phyloP scores from a whole-genome alignment of 2,329 filamentous ascomycete species.

The Ophiostoma ips region DNA sequence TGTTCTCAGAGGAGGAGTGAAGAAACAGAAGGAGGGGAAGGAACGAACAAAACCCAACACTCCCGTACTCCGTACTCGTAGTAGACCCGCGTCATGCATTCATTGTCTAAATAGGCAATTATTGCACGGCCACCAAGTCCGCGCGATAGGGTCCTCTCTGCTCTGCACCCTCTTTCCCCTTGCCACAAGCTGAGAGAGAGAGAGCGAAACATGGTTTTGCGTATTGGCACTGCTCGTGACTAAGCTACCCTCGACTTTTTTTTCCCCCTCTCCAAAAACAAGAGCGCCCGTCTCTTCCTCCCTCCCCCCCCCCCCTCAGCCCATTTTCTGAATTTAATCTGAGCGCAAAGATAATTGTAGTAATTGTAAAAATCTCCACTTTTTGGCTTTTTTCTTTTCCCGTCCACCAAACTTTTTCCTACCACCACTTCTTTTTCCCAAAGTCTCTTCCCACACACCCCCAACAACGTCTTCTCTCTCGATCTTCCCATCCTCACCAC shows the following conservation, averaged over 20 bases:
- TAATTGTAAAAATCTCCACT: neutral
- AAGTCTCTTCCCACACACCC: neutral
- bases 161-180: too few relatives aligned
- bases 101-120: neutral
- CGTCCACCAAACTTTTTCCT: constrained; percentile 3
- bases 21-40: neutral
- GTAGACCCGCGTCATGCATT: too few relatives aligned
- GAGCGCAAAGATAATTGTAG: neutral
- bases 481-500: constrained; percentile 1
- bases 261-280: neutral
- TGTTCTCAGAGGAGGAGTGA: neutral
- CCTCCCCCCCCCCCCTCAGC: neutral
- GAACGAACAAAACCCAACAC: neutral
- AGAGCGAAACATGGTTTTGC: too few relatives aligned
- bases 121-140: too few relatives aligned
- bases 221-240: neutral
- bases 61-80: too few relatives aligned
- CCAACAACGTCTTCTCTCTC: neutral
- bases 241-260: neutral
- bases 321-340: neutral
- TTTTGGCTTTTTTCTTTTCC: constrained; percentile 4
- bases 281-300: neutral
- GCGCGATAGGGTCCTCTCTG: too few relatives aligned
- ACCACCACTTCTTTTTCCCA: constrained; percentile 2
- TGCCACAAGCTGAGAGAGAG: too few relatives aligned